phyloP scores from a whole-genome alignment of 129 eudicot genomes.

The Flaveria bidentis region DNA sequence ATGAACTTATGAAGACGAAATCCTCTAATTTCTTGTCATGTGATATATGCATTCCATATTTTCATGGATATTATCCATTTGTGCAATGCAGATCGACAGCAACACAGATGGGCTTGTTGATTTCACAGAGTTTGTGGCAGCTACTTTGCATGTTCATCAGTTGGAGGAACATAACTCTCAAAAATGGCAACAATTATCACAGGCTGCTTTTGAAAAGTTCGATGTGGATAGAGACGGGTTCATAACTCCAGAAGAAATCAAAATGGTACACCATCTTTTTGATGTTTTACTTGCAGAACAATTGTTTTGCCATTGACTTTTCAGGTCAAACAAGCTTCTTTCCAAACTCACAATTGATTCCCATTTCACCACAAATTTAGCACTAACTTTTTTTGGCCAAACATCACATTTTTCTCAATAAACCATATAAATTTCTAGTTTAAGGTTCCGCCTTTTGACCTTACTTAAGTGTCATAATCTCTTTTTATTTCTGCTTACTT shows the following conservation, averaged over 20 bases:
- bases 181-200: constrained; percentile 85
- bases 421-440: constrained; percentile 15
- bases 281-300: neutral
- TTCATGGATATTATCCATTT: no score
- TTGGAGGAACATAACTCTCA: constrained; percentile 80
- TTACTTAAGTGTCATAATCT: neutral
- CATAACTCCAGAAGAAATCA: constrained; percentile 91
- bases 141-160: constrained; percentile 93
- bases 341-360: neutral
- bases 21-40: neutral
- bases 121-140: constrained; percentile 96
- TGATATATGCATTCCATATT: neutral
- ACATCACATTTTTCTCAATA: neutral
- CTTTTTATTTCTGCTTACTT: neutral
- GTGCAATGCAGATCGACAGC: constrained; percentile 68
- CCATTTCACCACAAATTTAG: neutral
- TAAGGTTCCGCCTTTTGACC: neutral
- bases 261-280: constrained; percentile 52
- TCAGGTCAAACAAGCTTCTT: neutral
- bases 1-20: neutral
- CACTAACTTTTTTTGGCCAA: neutral
- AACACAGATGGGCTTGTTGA: constrained; percentile 95
- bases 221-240: constrained; percentile 92
- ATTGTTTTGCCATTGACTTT: constrained; percentile 8
- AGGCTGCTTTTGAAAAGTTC: constrained; percentile 93